Percentiles rank a stretch among this genome's conserved stretches.
phyloP scores from a whole-genome alignment of 2,329 filamentous ascomycete species.

The Sporothrix protearum region DNA sequence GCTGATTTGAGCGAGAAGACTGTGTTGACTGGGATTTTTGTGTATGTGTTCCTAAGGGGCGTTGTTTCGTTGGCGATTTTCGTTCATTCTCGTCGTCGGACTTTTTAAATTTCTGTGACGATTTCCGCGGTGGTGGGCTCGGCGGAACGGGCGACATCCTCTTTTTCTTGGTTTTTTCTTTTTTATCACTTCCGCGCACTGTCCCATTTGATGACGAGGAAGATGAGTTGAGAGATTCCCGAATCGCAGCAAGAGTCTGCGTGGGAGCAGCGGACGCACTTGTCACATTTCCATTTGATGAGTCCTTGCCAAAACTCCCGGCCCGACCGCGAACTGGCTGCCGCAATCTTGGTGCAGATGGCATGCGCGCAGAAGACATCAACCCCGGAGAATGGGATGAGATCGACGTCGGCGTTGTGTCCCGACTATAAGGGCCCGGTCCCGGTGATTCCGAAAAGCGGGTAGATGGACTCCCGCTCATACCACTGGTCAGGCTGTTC shows the following conservation, averaged over 20 bases:
- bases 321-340: constrained; percentile 55
- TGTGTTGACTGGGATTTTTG: constrained; percentile 27
- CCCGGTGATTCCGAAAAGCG: constrained; percentile 69
- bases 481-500: constrained; percentile 54
- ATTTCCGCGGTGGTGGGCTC: constrained; percentile 60
- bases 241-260: constrained; percentile 60
- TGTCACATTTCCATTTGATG: constrained; percentile 42
- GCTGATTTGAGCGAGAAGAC: constrained; percentile 26
- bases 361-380: constrained; percentile 47
- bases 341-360: constrained; percentile 44
- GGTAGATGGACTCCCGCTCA: constrained; percentile 70
- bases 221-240: constrained; percentile 68
- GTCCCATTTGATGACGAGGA: constrained; percentile 62
- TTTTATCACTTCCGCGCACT: constrained; percentile 52
- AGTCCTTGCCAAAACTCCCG: constrained; percentile 54
- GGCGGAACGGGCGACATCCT: constrained; percentile 49
- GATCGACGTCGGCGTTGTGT: constrained; percentile 74
- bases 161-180: constrained; percentile 44
- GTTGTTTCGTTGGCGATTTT: constrained; percentile 40
- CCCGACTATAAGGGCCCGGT: constrained; percentile 67
- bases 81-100: constrained; percentile 36
- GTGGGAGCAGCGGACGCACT: constrained; percentile 49
- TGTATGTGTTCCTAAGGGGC: constrained; percentile 23
- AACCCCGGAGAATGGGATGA: constrained; percentile 69
- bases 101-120: constrained; percentile 54